A percentile compares a stretch with the other conserved stretches of the same genome.
These are phyloP conservation scores for Colletotrichum endophyticum DNA, from an alignment of 2,329 filamentous ascomycete genomes.

Conservation along the genomic window DNA sequence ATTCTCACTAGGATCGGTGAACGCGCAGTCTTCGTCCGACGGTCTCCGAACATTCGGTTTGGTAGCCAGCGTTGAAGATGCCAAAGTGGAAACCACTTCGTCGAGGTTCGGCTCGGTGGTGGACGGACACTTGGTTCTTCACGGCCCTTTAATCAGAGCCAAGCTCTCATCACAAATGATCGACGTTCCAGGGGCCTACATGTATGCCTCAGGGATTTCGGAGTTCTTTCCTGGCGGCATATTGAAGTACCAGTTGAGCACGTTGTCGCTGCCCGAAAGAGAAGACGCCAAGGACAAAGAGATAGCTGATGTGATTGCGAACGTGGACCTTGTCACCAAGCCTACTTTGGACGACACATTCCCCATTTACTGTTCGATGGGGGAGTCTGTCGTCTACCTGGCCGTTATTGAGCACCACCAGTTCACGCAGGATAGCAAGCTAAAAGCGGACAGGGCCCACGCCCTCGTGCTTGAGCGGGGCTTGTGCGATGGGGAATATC, in stretches of 20 bases:
- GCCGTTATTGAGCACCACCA: background rate
- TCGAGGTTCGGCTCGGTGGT: background rate
- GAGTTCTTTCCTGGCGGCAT: background rate
- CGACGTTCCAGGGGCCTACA: background rate
- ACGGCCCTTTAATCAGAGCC: background rate
- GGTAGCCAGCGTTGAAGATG: background rate
- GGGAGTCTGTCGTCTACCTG: background rate
- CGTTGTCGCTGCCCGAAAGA: background rate
- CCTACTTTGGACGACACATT: background rate
- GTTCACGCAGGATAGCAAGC: background rate
- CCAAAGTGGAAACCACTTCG: background rate
- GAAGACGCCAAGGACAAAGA: background rate
- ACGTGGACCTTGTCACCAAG: background rate
- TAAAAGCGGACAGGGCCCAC: background rate
- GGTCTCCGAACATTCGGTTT: background rate
- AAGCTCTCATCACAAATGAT: background rate
- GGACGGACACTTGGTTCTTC: background rate
- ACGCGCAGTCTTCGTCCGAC: background rate
- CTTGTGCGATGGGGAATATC: background rate
- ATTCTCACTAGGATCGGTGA: background rate
- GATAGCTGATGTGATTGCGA: background rate
- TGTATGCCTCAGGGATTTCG: background rate
- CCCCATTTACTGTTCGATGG: background rate
- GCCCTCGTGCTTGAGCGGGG: background rate
- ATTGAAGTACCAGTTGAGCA: background rate